Conservation (phyloP, 2,329 filamentous ascomycete genomes). For the Cadophora malorum region DNA sequence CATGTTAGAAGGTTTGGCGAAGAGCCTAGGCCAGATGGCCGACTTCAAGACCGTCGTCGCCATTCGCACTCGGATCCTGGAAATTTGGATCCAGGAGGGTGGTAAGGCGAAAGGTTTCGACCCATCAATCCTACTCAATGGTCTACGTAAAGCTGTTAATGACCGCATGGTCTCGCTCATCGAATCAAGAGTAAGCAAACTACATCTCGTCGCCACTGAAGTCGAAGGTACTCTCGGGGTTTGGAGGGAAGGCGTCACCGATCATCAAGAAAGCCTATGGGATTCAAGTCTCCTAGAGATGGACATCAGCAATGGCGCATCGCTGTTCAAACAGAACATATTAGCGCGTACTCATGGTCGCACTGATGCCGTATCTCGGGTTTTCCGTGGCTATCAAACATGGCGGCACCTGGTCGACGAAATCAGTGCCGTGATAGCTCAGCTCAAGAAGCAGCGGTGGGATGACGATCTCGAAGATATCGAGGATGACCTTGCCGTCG, state of each 20-base stretch:
- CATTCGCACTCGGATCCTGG: conserved; percentile 72
- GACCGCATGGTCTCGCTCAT: conserved; percentile 68
- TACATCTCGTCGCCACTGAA: conserved; percentile 69
- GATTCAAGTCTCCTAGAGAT: conserved; percentile 65
- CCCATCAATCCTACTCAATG: conserved; percentile 70
- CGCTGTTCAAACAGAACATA: conserved; percentile 72
- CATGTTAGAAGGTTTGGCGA: conserved; percentile 66
- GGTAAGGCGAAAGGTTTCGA: conserved; percentile 70
- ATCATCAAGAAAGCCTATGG: conserved; percentile 69
- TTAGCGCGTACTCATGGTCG: conserved; percentile 74
- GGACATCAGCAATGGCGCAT: conserved; percentile 69
- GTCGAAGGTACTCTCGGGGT: conserved; percentile 65
- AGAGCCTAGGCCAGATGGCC: conserved; percentile 62
- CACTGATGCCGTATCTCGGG: conserved; percentile 67
- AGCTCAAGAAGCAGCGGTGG: conserved; percentile 73
- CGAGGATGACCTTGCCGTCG: conserved; percentile 74
- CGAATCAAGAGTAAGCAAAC: conserved; percentile 65
- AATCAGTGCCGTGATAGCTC: conserved; percentile 66
- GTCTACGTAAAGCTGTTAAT: conserved; percentile 73
- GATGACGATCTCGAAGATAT: conserved; percentile 74
- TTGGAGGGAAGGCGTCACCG: conserved; percentile 63
- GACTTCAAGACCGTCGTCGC: conserved; percentile 74
- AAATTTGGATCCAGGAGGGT: conserved; percentile 77
- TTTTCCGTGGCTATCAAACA: conserved; percentile 67
- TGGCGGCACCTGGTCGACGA: conserved; percentile 80